Base-by-base conservation (phyloP, 2,329 filamentous ascomycete species). In the Hymenoscyphus fructigenus region DNA sequence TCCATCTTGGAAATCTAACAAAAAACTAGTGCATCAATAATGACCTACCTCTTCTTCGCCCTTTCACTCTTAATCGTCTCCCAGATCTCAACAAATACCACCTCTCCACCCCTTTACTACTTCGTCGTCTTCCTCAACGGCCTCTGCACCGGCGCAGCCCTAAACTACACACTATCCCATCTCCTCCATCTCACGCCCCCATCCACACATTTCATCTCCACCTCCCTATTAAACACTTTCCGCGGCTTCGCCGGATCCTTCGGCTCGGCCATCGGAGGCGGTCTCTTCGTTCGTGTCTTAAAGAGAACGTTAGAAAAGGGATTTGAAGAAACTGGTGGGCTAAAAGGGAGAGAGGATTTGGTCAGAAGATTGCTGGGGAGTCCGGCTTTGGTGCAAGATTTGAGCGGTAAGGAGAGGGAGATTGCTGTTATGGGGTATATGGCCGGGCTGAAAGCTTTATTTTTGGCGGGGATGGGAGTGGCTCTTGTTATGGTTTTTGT, bases 111-210 rank as follows among this genome's bases (percentile, higher is more conserved):
- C 7, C 70, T 84, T 0, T 91, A 90, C 70, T 76, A 93, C 6
- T 66, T 81, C 4, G 77, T 85, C 17, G 83, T 92, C 1, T 88
- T 93, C 72, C 57, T 84, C 57, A 93, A 93, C 73, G 92, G 92
- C 0, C 80, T 93, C 55, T 84, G 84, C 67, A 90, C 89, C 0
- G 92, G 92, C 14, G 88, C 90, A 0, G 82, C 85, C 5, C 79
- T 94, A 64, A 95, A 94, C 76, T 96, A 96, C 77, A 91, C 89
- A 0, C 83, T 96, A 2, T 91, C 91, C 0, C 92, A 96, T 72
- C 76, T 93, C 5, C 82, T 96, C 4, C 90, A 95, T 74, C 81
- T 94, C 5, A 90, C 89, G 0, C 79, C 81, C 0, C 81, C 85
- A 0, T 82, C 85, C 6, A 86, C 87, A 0, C 90, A 93, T 71